Evolutionary conservation across 345 rosid species (phyloP).

Genomic region (Adansonia digitata): DNA sequence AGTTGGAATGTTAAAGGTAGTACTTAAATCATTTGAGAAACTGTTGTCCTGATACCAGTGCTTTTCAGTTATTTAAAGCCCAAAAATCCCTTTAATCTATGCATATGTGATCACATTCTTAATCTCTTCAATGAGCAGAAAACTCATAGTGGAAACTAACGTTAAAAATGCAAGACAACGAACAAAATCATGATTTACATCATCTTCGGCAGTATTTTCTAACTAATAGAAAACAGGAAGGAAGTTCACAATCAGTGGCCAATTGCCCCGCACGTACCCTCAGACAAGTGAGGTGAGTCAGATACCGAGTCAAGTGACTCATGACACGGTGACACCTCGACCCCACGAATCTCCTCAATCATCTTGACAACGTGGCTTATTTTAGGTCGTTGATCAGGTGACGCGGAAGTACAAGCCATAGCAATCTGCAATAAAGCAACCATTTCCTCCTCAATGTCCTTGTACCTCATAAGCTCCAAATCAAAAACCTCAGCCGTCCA

Average conservation of each 20-base stretch:
- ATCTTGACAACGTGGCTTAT: constrained; percentile 56
- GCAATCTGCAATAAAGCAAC: constrained; percentile 73
- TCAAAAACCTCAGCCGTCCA: constrained; percentile 91
- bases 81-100: too few relatives aligned
- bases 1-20: too few relatives aligned
- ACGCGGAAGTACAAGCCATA: constrained; percentile 45
- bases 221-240: neutral
- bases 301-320: constrained; percentile 50
- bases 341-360: constrained; percentile 67
- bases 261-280: constrained; percentile 53
- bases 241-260: constrained; percentile 36
- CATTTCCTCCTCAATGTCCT: constrained; percentile 83
- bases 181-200: neutral
- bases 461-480: constrained; percentile 79
- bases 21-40: too few relatives aligned
- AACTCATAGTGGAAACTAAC: too few relatives aligned
- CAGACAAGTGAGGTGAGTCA: constrained; percentile 76
- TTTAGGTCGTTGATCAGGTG: constrained; percentile 62
- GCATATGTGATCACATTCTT: neutral
- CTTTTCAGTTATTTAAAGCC: too few relatives aligned
- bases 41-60: too few relatives aligned
- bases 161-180: neutral
- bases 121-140: constrained; percentile 1
- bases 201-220: neutral
- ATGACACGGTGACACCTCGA: constrained; percentile 59